Evolutionary conservation across 495 filamentous ascomycete species (phyloP).

Genomic region (Neurospora sp.): DNA sequence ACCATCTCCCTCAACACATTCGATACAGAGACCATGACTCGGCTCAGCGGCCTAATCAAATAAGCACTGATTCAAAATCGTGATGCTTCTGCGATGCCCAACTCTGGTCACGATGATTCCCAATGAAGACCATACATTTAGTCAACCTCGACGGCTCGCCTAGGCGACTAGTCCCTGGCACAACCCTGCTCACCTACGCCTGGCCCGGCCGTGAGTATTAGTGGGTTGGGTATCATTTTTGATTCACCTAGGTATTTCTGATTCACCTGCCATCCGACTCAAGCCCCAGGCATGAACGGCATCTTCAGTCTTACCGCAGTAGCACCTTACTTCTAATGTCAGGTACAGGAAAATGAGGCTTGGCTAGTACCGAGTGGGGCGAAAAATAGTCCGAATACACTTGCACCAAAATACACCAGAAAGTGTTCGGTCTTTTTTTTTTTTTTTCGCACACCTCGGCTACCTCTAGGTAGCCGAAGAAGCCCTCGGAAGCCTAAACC

Average conservation of each 20-base stretch:
- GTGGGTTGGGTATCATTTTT: not conserved
- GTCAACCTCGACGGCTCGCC: not conserved
- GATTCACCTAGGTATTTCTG: not conserved
- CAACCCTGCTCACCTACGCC: not conserved
- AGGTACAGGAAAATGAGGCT: not conserved
- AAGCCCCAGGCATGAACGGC: not conserved
- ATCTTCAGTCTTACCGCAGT: not conserved
- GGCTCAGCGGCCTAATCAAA: not conserved
- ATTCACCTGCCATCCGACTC: not conserved
- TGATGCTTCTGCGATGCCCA: not conserved
- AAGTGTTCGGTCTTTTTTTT: too few species aligned
- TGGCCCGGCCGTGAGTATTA: not conserved
- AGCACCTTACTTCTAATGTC: not conserved
- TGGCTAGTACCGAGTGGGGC: not conserved
- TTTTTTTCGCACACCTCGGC: not conserved
- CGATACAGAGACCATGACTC: not conserved
- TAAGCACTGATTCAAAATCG: not conserved
- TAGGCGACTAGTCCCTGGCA: not conserved
- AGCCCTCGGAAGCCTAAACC: not conserved
- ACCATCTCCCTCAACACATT: not conserved
- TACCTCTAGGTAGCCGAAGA: not conserved
- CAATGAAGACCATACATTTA: not conserved
- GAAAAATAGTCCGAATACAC: too few species aligned
- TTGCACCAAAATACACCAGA: too few species aligned
- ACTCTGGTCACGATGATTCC: not conserved